Conservation (phyloP, 371 early-diverging fungal species). For the Actinomortierella wolfii region DNA sequence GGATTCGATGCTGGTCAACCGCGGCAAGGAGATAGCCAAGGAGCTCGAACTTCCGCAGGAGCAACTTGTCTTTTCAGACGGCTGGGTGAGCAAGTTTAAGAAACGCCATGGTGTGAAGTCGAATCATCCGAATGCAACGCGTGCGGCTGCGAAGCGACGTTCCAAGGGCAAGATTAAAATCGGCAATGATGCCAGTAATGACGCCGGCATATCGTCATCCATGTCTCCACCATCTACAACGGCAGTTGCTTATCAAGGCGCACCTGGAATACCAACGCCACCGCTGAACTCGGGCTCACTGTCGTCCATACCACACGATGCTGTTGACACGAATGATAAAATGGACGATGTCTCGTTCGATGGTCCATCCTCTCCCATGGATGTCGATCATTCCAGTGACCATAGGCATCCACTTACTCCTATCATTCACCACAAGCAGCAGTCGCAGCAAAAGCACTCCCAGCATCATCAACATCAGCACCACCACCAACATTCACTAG, state of each 20-base stretch:
- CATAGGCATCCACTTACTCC: too few species aligned
- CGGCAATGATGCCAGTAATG: not conserved
- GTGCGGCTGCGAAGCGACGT: not conserved
- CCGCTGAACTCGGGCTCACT: too few species aligned
- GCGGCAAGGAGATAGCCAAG: slow-evolving; percentile 27
- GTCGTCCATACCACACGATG: too few species aligned
- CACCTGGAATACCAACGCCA: too few species aligned
- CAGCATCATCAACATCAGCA: not conserved
- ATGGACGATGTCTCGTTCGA: too few species aligned
- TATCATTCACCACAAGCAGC: not conserved
- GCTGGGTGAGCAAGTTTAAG: slow-evolving; percentile 48
- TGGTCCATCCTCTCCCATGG: too few species aligned
- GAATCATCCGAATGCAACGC: not conserved
- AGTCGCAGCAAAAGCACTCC: not conserved
- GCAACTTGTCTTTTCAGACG: slow-evolving; percentile 37
- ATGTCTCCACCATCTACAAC: too few species aligned
- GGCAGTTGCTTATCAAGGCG: too few species aligned
- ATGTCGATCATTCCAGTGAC: too few species aligned
- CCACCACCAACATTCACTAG: not conserved
- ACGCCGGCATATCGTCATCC: too few species aligned
- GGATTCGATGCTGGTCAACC: slow-evolving; percentile 25
- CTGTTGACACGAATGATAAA: too few species aligned
- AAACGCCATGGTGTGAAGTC: slow-evolving; percentile 29
- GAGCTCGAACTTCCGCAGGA: slow-evolving; percentile 19
- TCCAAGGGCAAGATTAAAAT: not conserved